These are phyloP conservation scores for Taxawa tesnikishii DNA, from an alignment of 2,329 filamentous ascomycete species.

Conservation along the genomic window DNA sequence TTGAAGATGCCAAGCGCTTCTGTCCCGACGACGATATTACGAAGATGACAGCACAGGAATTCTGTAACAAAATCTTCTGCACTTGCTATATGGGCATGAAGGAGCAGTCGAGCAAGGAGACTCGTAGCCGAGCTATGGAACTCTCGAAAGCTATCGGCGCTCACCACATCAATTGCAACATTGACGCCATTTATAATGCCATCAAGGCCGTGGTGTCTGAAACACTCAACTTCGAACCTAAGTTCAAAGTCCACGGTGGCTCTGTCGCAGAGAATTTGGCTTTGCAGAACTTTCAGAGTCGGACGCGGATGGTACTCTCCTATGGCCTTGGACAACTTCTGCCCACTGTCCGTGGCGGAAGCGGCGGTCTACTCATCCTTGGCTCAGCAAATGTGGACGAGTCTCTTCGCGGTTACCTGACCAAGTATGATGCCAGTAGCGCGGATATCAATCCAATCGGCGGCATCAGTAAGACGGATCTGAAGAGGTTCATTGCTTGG, in stretches of 20 bases:
- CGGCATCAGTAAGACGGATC: conserved; percentile 52
- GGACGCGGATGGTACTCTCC: conserved; percentile 52
- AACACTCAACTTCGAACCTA: conserved; percentile 48
- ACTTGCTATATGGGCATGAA: conserved; percentile 61
- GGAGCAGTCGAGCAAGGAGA: conserved; percentile 53
- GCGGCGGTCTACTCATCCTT: conserved; percentile 50
- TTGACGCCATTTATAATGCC: conserved; percentile 54
- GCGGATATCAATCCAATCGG: conserved; percentile 51
- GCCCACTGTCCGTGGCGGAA: conserved; percentile 46
- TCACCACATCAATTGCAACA: conserved; percentile 62
- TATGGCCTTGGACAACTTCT: conserved; percentile 54
- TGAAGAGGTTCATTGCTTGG: conserved; percentile 62
- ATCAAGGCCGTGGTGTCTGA: conserved; percentile 46
- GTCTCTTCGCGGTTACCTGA: conserved; percentile 46
- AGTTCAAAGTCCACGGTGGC: conserved; percentile 54
- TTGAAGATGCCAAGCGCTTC: conserved; percentile 40
- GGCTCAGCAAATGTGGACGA: conserved; percentile 57
- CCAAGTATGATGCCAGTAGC: conserved; percentile 56
- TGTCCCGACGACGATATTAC: conserved; percentile 35
- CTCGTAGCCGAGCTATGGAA: conserved; percentile 50
- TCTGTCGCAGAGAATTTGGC: conserved; percentile 47
- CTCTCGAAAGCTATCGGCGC: conserved; percentile 52
- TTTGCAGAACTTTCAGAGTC: conserved; percentile 56
- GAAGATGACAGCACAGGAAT: conserved; percentile 40
- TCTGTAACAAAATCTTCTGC: conserved; percentile 47